These are phyloP conservation scores for Ploettnerulaceae sp. DNA, from an alignment of 2,329 filamentous ascomycete genomes.

Conservation along the genomic window DNA sequence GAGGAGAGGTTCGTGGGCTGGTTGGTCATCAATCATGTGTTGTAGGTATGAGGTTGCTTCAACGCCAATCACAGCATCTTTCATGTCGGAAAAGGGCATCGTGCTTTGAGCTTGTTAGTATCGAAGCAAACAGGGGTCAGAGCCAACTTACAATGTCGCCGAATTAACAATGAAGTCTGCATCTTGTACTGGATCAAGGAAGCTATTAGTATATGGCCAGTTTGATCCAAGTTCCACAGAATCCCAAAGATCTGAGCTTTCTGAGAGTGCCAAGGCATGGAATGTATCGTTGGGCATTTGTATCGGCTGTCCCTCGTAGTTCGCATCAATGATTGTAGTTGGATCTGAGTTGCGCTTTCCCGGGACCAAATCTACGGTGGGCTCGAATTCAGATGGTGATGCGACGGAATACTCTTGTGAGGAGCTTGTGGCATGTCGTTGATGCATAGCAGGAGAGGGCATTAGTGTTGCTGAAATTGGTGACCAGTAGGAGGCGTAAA, in stretches of 20 bases:
- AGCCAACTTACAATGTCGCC: constrained; percentile 8
- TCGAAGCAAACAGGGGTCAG: background rate
- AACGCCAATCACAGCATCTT: constrained; percentile 66
- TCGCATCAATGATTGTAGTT: no score
- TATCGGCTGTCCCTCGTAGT: no score
- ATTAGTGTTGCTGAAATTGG: no score
- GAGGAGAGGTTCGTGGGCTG: constrained; percentile 79
- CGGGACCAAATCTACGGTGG: no score
- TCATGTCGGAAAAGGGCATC: constrained; percentile 11
- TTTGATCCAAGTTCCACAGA: background rate
- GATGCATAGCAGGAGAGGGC: no score
- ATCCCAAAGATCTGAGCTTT: background rate
- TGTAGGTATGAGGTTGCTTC: constrained; percentile 88
- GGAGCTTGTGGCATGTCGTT: no score
- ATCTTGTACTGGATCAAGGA: constrained; percentile 7
- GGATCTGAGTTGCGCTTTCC: no score
- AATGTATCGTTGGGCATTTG: no score
- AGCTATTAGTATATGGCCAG: constrained; percentile 8
- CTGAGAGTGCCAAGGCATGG: no score
- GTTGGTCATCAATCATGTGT: constrained; percentile 64
- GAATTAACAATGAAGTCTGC: constrained; percentile 9
- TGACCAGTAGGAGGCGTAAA: no score
- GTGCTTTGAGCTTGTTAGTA: constrained; percentile 2
- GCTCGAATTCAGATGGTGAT: no score
- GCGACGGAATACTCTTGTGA: no score